phyloP scores from a whole-genome alignment of 1,139 yeast genomes.

The Hansenula sp. region DNA sequence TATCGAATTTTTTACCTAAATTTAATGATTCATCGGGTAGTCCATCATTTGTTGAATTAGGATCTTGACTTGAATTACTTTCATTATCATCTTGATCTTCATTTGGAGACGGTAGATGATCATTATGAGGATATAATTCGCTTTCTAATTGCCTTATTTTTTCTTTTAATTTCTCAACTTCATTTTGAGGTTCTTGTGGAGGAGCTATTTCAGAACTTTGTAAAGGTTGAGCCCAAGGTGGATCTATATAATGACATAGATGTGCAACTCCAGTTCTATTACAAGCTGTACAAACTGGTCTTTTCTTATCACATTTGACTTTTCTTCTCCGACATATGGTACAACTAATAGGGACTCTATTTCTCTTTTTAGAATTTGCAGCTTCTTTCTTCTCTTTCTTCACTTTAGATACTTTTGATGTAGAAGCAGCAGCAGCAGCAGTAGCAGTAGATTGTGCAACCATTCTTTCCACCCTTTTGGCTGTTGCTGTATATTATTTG shows the following conservation, averaged over 20 bases:
- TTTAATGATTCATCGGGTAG: conserved; percentile 32
- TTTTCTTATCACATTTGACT: conserved; percentile 55
- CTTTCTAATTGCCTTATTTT: conserved; percentile 15
- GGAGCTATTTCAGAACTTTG: conserved; percentile 21
- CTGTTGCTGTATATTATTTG: too few relatives aligned
- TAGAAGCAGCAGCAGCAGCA: too few relatives aligned
- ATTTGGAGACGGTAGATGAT: background rate
- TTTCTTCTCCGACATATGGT: conserved; percentile 40
- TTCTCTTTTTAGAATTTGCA: conserved; percentile 25
- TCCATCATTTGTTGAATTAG: background rate
- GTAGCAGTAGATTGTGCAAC: too few relatives aligned
- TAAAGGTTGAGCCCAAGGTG: conserved; percentile 44
- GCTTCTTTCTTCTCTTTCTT: conserved; percentile 4
- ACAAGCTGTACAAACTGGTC: conserved; percentile 73
- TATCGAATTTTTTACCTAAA: conserved; percentile 42
- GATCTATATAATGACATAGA: conserved; percentile 62
- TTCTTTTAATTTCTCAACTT: conserved; percentile 22
- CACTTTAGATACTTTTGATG: conserved; percentile 1
- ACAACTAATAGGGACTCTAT: conserved; percentile 42
- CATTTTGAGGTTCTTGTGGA: conserved; percentile 16
- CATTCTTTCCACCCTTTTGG: background rate
- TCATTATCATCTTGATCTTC: conserved; percentile 6
- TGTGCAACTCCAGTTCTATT: conserved; percentile 70
- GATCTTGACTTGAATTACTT: conserved; percentile 1
- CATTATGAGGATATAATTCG: conserved; percentile 4